Conservation (phyloP, 2,329 filamentous ascomycete species). For the Sphaceloma murrayae region DNA sequence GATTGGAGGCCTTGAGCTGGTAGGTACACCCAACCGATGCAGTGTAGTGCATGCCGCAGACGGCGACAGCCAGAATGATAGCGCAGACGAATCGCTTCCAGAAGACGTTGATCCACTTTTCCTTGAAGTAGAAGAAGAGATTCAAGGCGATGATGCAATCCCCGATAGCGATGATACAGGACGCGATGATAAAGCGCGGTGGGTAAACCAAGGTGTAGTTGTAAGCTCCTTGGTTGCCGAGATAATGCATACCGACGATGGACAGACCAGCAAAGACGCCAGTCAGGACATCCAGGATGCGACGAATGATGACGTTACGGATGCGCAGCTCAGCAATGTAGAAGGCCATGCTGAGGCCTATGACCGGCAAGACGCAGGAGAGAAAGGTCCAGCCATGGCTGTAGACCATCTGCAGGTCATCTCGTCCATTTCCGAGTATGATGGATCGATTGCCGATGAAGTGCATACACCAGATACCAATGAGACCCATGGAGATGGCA, state of each 20-base stretch:
- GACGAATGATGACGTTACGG: conserved; percentile 25
- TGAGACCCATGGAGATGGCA: conserved; percentile 37
- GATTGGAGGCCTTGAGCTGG: conserved; percentile 42
- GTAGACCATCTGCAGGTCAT: conserved; percentile 62
- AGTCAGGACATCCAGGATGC: conserved; percentile 40
- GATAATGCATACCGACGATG: conserved; percentile 78
- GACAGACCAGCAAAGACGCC: conserved; percentile 63
- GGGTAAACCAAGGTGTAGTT: conserved; percentile 63
- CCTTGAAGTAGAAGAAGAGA: conserved; percentile 68
- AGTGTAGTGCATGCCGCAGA: conserved; percentile 84
- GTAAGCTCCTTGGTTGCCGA: conserved; percentile 71
- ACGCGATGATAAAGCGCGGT: conserved; percentile 52
- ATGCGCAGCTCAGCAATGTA: conserved; percentile 48
- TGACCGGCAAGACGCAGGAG: conserved; percentile 70
- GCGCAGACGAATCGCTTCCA: conserved; percentile 64
- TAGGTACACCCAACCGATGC: conserved; percentile 64
- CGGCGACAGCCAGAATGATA: conserved; percentile 58
- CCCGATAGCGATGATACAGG: conserved; percentile 61
- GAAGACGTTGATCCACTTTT: conserved; percentile 67
- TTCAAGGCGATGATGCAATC: conserved; percentile 61
- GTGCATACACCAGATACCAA: conserved; percentile 53
- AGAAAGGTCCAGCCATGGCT: conserved; percentile 60
- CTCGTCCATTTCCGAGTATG: conserved; percentile 53
- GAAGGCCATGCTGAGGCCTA: conserved; percentile 65
- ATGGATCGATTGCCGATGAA: conserved; percentile 77